Evolutionary conservation across 495 filamentous ascomycete genomes (phyloP).

Genomic region (Melanomma pulvis-pyrius): DNA sequence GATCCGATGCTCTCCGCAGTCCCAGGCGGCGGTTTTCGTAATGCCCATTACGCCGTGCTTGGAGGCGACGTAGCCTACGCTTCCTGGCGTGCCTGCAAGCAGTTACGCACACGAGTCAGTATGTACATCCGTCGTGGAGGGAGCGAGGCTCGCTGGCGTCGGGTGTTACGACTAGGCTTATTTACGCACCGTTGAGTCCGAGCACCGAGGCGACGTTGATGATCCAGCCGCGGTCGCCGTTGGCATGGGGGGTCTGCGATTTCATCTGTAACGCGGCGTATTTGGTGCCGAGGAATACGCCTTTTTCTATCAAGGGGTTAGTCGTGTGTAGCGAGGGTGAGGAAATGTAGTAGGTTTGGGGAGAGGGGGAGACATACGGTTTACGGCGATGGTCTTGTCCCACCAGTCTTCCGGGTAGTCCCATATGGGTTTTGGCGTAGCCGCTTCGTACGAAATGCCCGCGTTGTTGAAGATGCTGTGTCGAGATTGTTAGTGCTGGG

Average conservation of each 20-base stretch:
- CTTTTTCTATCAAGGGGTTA: constrained; percentile 52
- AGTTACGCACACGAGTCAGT: constrained; percentile 52
- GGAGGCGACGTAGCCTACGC: constrained; percentile 54
- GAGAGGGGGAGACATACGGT: constrained; percentile 40
- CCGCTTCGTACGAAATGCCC: constrained; percentile 46
- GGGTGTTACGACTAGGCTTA: too few relatives aligned
- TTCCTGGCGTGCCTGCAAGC: constrained; percentile 8
- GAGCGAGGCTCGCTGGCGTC: too few relatives aligned
- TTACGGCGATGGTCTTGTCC: constrained; percentile 53
- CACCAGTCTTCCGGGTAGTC: constrained; percentile 48
- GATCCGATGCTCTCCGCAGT: constrained; percentile 56
- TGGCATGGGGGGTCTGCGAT: not conserved
- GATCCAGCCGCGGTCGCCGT: constrained; percentile 58
- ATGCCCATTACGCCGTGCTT: constrained; percentile 57
- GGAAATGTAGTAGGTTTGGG: constrained; percentile 45
- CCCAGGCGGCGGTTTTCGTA: constrained; percentile 55
- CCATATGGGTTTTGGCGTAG: constrained; percentile 43
- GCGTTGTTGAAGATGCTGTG: constrained; percentile 60
- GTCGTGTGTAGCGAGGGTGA: constrained; percentile 56
- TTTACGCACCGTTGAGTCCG: not conserved
- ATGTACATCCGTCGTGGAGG: too few relatives aligned
- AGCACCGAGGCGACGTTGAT: constrained; percentile 48
- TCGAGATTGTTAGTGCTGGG: not conserved
- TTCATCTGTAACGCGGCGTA: not conserved
- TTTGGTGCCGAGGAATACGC: not conserved